Evolutionary conservation across 257 asterid genomes (phyloP).

Genomic region (Solanum paucissectum): DNA sequence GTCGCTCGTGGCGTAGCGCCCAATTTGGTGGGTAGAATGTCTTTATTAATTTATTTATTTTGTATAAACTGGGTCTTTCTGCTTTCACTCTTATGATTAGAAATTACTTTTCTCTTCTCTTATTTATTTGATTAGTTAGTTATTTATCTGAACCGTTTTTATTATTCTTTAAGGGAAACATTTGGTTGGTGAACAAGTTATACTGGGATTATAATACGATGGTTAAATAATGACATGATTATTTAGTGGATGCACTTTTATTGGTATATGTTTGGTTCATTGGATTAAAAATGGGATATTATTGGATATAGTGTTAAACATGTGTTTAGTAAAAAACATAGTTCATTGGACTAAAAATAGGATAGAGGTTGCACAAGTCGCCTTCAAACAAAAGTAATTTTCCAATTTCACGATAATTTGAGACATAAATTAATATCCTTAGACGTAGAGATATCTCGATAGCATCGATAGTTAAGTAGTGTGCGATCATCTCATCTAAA

Average conservation of each 20-base stretch:
- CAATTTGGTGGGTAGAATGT: constrained; percentile 48
- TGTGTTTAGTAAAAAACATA: not conserved
- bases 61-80: not conserved
- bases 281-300: not conserved
- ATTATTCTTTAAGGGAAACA: not conserved
- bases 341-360: not conserved
- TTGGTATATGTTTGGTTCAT: not conserved
- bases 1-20: constrained; percentile 99
- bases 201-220: not conserved
- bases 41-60: not conserved
- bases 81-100: not conserved
- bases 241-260: not conserved
- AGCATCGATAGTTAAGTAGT: not conserved
- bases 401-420: not conserved
- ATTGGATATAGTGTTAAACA: not conserved
- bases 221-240: not conserved
- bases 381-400: not conserved
- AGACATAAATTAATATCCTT: not conserved
- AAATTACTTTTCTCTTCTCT: not conserved
- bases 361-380: not conserved
- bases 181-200: not conserved
- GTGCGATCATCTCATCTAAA: not conserved
- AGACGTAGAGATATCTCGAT: not conserved
- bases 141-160: not conserved
- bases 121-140: not conserved